Conservation (phyloP, 2,329 filamentous ascomycete genomes). For the Botrytis aclada region DNA sequence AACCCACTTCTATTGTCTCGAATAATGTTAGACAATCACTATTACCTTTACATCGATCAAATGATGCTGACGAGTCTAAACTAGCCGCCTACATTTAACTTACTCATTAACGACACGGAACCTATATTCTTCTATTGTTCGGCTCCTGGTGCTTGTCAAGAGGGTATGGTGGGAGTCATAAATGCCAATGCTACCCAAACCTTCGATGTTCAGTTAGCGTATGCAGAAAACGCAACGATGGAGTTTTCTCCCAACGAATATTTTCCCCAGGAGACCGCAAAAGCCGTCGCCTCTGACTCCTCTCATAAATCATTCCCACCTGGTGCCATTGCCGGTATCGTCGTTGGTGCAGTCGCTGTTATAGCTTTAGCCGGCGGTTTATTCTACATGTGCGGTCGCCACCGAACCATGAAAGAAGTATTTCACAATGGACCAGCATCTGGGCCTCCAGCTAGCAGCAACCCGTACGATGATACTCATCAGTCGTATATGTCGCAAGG, state of each 20-base stretch:
- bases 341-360: slow-evolving; percentile 45
- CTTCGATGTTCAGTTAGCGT: slow-evolving; percentile 47
- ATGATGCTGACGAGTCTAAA: slow-evolving; percentile 14
- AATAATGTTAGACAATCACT: slow-evolving; percentile 41
- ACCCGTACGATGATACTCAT: slow-evolving; percentile 3
- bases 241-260: slow-evolving; percentile 56
- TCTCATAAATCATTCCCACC: slow-evolving; percentile 35
- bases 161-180: slow-evolving; percentile 73
- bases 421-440: slow-evolving; percentile 10
- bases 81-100: slow-evolving; percentile 41
- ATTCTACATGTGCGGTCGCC: slow-evolving; percentile 46
- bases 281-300: background rate
- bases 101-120: slow-evolving; percentile 56
- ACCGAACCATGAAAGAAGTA: slow-evolving; percentile 23
- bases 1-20: slow-evolving; percentile 43
- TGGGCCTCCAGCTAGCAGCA: slow-evolving; percentile 10
- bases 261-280: slow-evolving; percentile 48
- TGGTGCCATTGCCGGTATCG: slow-evolving; percentile 59
- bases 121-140: slow-evolving; percentile 71
- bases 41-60: background rate
- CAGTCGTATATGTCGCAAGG: slow-evolving; percentile 29
- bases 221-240: slow-evolving; percentile 47
- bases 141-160: slow-evolving; percentile 62
- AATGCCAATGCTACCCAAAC: slow-evolving; percentile 59
- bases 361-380: slow-evolving; percentile 45